These are phyloP conservation scores for Trichoderma citrinoviride DNA, from an alignment of 2,329 filamentous ascomycete genomes.

Conservation along the genomic window DNA sequence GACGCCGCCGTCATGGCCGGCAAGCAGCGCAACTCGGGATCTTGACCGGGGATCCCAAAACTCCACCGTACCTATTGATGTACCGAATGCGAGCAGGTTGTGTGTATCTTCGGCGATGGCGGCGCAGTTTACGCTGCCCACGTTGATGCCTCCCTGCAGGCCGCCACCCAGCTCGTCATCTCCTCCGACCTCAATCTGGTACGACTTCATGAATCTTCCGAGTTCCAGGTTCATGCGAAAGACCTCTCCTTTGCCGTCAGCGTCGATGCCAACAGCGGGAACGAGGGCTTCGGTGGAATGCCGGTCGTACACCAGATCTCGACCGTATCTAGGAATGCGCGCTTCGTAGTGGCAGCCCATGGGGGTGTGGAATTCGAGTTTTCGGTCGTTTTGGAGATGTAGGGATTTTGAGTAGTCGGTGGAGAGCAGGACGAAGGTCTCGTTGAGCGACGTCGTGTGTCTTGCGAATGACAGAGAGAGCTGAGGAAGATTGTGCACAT, in stretches of 20 bases:
- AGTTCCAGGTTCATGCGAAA: slow-evolving; percentile 89
- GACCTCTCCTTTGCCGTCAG: slow-evolving; percentile 84
- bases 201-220: slow-evolving; percentile 91
- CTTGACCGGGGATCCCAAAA: slow-evolving; percentile 92
- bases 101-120: slow-evolving; percentile 87
- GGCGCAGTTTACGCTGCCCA: slow-evolving; percentile 82
- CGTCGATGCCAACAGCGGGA: slow-evolving; percentile 82
- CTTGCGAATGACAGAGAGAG: slow-evolving; percentile 90
- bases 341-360: slow-evolving; percentile 83
- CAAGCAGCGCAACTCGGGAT: slow-evolving; percentile 73
- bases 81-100: slow-evolving; percentile 89
- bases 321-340: slow-evolving; percentile 88
- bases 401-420: slow-evolving; percentile 91
- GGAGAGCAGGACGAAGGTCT: slow-evolving; percentile 84
- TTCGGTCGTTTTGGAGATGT: slow-evolving; percentile 88
- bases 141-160: slow-evolving; percentile 80
- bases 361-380: slow-evolving; percentile 88
- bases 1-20: slow-evolving; percentile 67
- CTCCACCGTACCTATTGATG: slow-evolving; percentile 90
- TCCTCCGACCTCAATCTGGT: slow-evolving; percentile 83
- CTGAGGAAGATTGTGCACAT: slow-evolving; percentile 92
- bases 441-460: slow-evolving; percentile 88
- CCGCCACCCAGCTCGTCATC: slow-evolving; percentile 76
- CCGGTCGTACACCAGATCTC: slow-evolving; percentile 82
- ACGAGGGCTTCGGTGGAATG: slow-evolving; percentile 81